Evolutionary conservation across 2,329 filamentous ascomycete species (phyloP).

Genomic region (Calonectria naviculata): DNA sequence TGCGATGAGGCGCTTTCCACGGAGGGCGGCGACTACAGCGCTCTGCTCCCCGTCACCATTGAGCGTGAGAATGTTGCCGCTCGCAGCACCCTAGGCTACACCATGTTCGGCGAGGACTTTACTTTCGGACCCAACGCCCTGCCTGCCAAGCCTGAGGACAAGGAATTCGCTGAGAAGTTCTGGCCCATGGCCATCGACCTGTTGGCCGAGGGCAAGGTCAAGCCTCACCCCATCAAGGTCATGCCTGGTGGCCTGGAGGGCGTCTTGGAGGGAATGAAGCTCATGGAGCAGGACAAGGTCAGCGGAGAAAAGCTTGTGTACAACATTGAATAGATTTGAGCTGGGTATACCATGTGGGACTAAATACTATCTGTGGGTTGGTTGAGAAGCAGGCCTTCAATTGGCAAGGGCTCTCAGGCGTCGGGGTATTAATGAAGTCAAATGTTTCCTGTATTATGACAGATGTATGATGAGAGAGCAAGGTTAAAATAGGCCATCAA

Average conservation of each 20-base stretch:
- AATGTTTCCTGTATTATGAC: not conserved
- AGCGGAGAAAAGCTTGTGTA: conserved; percentile 59
- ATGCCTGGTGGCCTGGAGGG: conserved; percentile 46
- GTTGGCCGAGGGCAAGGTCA: conserved; percentile 50
- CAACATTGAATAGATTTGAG: not conserved
- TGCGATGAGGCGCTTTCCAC: conserved; percentile 45
- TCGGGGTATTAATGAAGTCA: not conserved
- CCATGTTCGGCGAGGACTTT: conserved; percentile 51
- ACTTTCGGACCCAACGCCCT: conserved; percentile 30
- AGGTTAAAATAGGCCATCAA: not conserved
- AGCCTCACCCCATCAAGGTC: conserved; percentile 47
- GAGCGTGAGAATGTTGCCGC: conserved; percentile 51
- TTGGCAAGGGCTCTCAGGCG: not conserved
- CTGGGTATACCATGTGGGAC: not conserved
- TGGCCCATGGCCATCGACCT: conserved; percentile 47
- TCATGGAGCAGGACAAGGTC: conserved; percentile 46
- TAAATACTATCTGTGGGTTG: not conserved
- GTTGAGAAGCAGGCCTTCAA: not conserved
- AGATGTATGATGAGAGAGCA: not conserved
- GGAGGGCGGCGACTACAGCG: conserved; percentile 50
- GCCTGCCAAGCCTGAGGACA: conserved; percentile 42
- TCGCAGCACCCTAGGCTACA: conserved; percentile 51
- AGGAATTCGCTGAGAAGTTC: conserved; percentile 51
- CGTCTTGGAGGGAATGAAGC: conserved; percentile 48
- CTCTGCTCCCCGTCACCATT: conserved; percentile 50